Evolutionary conservation across 805 yeast genomes (phyloP).

Genomic region (Candida gorgasii): DNA sequence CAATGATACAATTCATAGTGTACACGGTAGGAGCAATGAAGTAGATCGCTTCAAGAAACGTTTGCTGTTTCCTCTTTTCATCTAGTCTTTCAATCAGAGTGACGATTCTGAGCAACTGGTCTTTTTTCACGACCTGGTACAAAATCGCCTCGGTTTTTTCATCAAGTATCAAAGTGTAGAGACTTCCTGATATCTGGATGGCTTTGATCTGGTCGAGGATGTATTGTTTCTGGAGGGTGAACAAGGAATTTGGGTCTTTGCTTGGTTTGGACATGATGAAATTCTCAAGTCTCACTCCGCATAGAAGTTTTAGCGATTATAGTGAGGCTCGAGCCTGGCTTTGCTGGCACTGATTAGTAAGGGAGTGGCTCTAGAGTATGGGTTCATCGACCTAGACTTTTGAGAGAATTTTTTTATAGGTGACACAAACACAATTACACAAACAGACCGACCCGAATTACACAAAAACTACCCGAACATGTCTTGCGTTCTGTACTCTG

Average conservation of each 20-base stretch:
- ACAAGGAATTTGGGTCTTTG: slow-evolving; percentile 2
- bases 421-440: no score
- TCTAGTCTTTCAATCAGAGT: slow-evolving; percentile 69
- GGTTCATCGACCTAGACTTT: no score
- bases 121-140: slow-evolving; percentile 47
- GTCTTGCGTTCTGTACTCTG: no score
- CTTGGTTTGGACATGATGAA: background rate
- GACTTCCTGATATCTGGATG: slow-evolving; percentile 29
- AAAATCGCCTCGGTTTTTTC: slow-evolving; percentile 51
- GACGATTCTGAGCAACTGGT: slow-evolving; percentile 52
- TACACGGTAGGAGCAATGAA: slow-evolving; percentile 68
- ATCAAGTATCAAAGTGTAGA: slow-evolving; percentile 54
- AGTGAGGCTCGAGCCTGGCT: no score
- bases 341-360: no score
- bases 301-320: no score
- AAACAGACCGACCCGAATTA: no score
- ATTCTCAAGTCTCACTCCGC: slow-evolving; percentile 3
- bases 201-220: slow-evolving; percentile 30
- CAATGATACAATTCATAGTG: slow-evolving; percentile 71
- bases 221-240: slow-evolving; percentile 29
- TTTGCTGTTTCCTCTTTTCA: slow-evolving; percentile 56
- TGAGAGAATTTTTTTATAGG: no score
- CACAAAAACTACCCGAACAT: no score
- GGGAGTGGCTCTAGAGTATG: no score
- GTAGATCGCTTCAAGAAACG: slow-evolving; percentile 77